A percentile compares a stretch with the other conserved stretches of the same genome.
Evolutionary conservation across 2,329 filamentous ascomycete species (phyloP).

Genomic region (Fusarium sp.): DNA sequence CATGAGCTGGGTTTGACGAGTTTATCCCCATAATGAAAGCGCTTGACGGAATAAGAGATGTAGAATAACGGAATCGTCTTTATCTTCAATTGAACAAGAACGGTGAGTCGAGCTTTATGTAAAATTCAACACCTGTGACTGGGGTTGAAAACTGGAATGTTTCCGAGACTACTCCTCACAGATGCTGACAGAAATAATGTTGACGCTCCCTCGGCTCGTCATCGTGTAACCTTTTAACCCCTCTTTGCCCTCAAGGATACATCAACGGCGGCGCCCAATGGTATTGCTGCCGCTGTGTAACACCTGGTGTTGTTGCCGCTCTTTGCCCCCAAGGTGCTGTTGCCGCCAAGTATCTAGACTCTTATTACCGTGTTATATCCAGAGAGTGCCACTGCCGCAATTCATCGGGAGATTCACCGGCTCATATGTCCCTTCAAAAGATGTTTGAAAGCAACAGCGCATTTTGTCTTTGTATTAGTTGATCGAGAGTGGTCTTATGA

Average conservation of each 20-base stretch:
- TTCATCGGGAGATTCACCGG: not conserved
- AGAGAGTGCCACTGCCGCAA: not conserved
- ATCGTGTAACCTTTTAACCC: not conserved
- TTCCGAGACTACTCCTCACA: not conserved
- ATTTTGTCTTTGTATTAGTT: too few relatives aligned
- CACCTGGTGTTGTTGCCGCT: not conserved
- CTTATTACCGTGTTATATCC: not conserved
- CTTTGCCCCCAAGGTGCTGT: not conserved
- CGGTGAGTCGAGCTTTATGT: not conserved
- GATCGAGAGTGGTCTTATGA: not conserved
- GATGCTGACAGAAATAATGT: not conserved
- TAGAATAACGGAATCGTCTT: accelerated
- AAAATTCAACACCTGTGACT: not conserved
- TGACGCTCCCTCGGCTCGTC: not conserved
- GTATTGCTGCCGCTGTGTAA: not conserved
- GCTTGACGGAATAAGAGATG: accelerated
- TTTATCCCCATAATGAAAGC: not conserved
- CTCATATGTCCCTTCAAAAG: not conserved
- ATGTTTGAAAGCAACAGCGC: not conserved
- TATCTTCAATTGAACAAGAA: accelerated
- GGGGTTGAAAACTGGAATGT: not conserved
- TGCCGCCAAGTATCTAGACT: accelerated
- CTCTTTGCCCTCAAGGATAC: not conserved
- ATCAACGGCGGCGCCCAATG: not conserved
- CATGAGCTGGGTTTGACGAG: not conserved